Evolutionary conservation across 306 rosid species (phyloP).

Genomic region (Cicer cuneatum): DNA sequence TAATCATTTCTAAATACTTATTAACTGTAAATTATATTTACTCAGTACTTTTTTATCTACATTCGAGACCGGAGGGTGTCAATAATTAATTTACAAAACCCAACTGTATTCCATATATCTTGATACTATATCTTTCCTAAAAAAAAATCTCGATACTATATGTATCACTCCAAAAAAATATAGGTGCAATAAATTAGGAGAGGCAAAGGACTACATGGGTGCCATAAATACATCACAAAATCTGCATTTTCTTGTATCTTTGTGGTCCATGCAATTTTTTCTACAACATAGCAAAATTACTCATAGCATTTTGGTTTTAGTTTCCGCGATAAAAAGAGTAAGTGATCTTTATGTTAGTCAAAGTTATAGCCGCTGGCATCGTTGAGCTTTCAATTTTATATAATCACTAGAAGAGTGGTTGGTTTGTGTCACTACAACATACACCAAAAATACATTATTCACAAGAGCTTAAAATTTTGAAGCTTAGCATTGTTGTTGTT

Average conservation of each 20-base stretch:
- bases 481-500: background rate
- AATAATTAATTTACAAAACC: too few species aligned
- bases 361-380: constrained; percentile 18
- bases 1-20: too few species aligned
- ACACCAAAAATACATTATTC: constrained; percentile 2
- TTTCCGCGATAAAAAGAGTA: constrained; percentile 20
- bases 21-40: too few species aligned
- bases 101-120: too few species aligned
- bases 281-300: background rate
- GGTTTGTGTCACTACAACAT: background rate
- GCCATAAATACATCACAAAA: constrained; percentile 40
- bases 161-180: background rate
- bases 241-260: constrained; percentile 57
- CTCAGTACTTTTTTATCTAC: too few species aligned
- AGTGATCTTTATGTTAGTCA: constrained; percentile 44
- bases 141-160: too few species aligned
- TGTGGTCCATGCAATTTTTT: constrained; percentile 21
- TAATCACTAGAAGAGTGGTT: background rate
- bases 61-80: too few species aligned
- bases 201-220: background rate
- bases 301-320: background rate
- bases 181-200: constrained; percentile 10
- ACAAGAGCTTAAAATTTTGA: background rate
- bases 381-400: constrained; percentile 32
- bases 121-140: too few species aligned